Percentiles rank a stretch among this genome's conserved stretches.
Conservation (phyloP, 257 asterid species). For the Gentiana macrophylla region DNA sequence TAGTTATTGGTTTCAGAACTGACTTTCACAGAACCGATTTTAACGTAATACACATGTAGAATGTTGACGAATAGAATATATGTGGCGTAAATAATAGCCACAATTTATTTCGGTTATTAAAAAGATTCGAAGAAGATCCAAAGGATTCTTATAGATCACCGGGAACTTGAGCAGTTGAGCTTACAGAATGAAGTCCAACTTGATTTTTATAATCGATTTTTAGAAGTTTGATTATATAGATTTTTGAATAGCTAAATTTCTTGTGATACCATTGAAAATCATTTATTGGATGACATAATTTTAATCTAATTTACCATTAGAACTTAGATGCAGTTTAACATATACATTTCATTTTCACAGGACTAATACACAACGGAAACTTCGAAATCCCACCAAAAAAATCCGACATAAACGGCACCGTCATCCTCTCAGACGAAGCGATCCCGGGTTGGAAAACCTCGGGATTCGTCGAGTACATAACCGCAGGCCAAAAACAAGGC, state of each 20-base stretch:
- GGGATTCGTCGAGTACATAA: slow-evolving; percentile 90
- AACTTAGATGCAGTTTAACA: background rate
- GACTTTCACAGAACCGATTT: too few relatives aligned
- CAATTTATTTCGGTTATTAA: too few relatives aligned
- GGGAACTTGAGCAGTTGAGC: background rate
- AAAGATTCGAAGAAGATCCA: too few relatives aligned
- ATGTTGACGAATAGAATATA: too few relatives aligned
- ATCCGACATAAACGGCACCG: slow-evolving; percentile 58
- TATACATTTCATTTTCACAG: slow-evolving; percentile 21
- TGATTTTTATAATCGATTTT: background rate
- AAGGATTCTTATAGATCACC: background rate
- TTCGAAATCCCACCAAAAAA: slow-evolving; percentile 55
- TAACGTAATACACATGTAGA: too few relatives aligned
- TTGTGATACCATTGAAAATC: too few relatives aligned
- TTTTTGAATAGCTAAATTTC: too few relatives aligned
- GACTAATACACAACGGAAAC: slow-evolving; percentile 71
- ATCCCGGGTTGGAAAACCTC: slow-evolving; percentile 63
- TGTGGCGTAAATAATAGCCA: too few relatives aligned
- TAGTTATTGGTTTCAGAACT: too few relatives aligned
- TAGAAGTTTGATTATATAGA: background rate
- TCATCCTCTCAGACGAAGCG: slow-evolving; percentile 46
- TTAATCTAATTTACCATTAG: background rate
- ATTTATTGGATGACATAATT: background rate
- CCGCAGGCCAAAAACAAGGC: slow-evolving; percentile 94
- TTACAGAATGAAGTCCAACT: background rate